Percentiles rank a stretch among this genome's conserved stretches.
Evolutionary conservation across 2,329 filamentous ascomycete genomes (phyloP).

Genomic region (Lachnellula arida): DNA sequence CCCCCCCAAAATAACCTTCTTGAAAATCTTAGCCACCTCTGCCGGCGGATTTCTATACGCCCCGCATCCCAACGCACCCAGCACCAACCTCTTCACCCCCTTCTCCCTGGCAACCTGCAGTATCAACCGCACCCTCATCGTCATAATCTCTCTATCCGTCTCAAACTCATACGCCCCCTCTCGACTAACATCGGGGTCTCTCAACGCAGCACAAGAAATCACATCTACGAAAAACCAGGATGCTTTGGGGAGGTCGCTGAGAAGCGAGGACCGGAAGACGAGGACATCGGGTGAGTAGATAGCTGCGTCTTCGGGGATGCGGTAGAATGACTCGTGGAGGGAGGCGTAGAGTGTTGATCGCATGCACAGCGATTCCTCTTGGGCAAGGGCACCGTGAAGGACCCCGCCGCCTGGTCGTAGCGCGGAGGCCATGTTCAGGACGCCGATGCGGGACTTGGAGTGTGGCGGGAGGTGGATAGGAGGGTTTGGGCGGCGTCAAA

Average conservation of each 20-base stretch:
- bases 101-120: slow-evolving; percentile 43
- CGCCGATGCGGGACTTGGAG: slow-evolving; percentile 42
- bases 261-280: slow-evolving; percentile 36
- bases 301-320: slow-evolving; percentile 34
- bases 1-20: slow-evolving; percentile 49
- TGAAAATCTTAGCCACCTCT: slow-evolving; percentile 60
- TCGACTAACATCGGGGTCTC: slow-evolving; percentile 14
- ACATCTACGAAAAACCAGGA: slow-evolving; percentile 23
- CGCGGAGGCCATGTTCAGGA: slow-evolving; percentile 64
- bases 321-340: slow-evolving; percentile 37
- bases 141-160: slow-evolving; percentile 21
- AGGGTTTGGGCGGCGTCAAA: slow-evolving; percentile 50
- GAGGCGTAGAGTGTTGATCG: slow-evolving; percentile 51
- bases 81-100: slow-evolving; percentile 53
- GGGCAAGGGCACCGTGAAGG: slow-evolving; percentile 55
- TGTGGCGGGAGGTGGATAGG: slow-evolving; percentile 21
- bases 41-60: slow-evolving; percentile 58
- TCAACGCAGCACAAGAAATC: slow-evolving; percentile 23
- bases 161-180: slow-evolving; percentile 24
- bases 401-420: slow-evolving; percentile 58
- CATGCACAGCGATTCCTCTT: slow-evolving; percentile 67
- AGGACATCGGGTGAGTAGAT: slow-evolving; percentile 59
- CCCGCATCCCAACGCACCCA: slow-evolving; percentile 67
- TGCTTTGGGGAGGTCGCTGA: slow-evolving; percentile 41
- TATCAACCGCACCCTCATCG: slow-evolving; percentile 26